Evolutionary conservation across 768 basidiomycete species (phyloP).

Genomic region (Stropharia rugosoannulata): DNA sequence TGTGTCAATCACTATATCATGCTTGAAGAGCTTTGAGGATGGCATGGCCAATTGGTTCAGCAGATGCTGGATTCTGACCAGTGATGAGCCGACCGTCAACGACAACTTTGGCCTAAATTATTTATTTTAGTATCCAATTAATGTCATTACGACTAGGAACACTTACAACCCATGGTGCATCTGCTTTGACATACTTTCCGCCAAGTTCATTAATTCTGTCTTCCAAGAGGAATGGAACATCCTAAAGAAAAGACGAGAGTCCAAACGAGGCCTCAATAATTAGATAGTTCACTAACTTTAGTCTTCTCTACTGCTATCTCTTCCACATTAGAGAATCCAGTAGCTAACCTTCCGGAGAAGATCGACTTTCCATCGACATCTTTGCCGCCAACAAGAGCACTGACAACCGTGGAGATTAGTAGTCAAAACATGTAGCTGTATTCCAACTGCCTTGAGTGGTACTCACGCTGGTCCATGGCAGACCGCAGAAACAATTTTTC

Average conservation of each 20-base stretch:
- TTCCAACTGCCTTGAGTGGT: neutral
- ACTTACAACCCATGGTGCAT: constrained; percentile 56
- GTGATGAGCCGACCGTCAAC: constrained; percentile 61
- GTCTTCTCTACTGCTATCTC: constrained; percentile 49
- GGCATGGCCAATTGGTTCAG: constrained; percentile 52
- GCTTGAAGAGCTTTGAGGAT: constrained; percentile 48
- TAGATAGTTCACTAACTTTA: constrained; percentile 31
- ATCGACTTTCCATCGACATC: constrained; percentile 62
- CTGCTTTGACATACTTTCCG: constrained; percentile 62
- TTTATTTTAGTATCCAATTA: neutral
- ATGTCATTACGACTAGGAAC: neutral
- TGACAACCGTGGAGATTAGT: constrained; percentile 10
- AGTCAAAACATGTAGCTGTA: neutral
- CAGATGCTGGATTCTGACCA: constrained; percentile 69
- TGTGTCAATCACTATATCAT: neutral
- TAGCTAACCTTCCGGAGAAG: constrained; percentile 54
- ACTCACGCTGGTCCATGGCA: constrained; percentile 80
- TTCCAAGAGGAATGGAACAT: constrained; percentile 75
- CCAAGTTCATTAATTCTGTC: constrained; percentile 60
- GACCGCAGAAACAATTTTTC: constrained; percentile 69
- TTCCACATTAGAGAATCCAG: constrained; percentile 74
- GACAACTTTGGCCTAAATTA: constrained; percentile 45
- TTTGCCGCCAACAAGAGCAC: constrained; percentile 58
- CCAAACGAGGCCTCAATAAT: neutral
- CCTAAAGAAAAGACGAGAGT: constrained; percentile 26